These are phyloP conservation scores for Candida nemodendra DNA, from an alignment of 805 yeast species.

Conservation along the genomic window DNA sequence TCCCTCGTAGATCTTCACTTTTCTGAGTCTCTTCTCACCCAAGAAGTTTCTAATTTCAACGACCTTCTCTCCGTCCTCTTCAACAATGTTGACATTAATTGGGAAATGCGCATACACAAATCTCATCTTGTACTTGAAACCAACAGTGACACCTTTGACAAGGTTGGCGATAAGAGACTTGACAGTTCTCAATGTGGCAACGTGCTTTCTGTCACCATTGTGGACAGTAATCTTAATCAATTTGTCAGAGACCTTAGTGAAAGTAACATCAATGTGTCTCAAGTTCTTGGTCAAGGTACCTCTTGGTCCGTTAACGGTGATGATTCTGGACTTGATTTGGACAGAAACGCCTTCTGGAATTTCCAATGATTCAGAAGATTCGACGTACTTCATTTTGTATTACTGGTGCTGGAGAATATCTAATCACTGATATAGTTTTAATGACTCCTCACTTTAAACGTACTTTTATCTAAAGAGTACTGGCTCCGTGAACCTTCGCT, in stretches of 20 bases:
- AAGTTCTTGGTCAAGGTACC: conserved; percentile 89
- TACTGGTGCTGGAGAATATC: conserved; percentile 1
- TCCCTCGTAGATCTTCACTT: conserved; percentile 83
- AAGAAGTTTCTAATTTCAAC: conserved; percentile 99
- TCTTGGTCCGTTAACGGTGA: conserved; percentile 97
- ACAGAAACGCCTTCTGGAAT: conserved; percentile 93
- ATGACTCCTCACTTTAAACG: no score
- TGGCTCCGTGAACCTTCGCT: neutral
- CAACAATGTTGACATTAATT: conserved; percentile 92
- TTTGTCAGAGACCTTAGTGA: conserved; percentile 69
- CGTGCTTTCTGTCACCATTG: conserved; percentile 99
- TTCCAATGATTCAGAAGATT: conserved; percentile 56
- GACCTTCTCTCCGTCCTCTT: conserved; percentile 66
- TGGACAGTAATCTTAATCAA: conserved; percentile 87
- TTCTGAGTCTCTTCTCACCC: conserved; percentile 98
- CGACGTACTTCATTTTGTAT: conserved; percentile 55
- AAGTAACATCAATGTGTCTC: conserved; percentile 93
- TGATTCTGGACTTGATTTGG: conserved; percentile 83
- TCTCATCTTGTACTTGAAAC: conserved; percentile 99
- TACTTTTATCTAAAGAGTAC: no score
- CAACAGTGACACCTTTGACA: conserved; percentile 98
- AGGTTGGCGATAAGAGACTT: conserved; percentile 91
- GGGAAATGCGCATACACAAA: conserved; percentile 99
- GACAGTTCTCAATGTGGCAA: conserved; percentile 98
- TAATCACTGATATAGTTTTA: no score